Evolutionary conservation across 164 flowering plant species (phyloP), one percentile per base, ranked within the genome.

Genomic region (Annona squamosa): DNA sequence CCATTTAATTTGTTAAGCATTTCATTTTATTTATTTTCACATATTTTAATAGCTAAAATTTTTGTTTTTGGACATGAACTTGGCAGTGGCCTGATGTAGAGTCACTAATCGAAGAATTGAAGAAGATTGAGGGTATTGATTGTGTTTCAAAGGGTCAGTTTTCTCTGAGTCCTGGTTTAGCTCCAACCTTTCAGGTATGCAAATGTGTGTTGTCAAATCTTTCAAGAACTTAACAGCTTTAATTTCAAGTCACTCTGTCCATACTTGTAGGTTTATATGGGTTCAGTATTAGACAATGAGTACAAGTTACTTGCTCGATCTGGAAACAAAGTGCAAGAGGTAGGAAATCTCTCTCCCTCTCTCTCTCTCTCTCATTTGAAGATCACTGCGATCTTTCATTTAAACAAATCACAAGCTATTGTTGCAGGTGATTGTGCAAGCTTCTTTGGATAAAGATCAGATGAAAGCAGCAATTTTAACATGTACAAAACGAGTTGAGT

Each of bases 281-380:
- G 92, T 12, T 87, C 97, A 71, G 85, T 91, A 90, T 86, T 88
- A 74, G 92, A 90, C 72, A 88, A 88, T 74, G 91, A 91, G 56
- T 95, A 90, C 84, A 95, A 92, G 77, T 82, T 95, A 75, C 95
- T 95, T 72, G 99, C 99, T 79, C 94, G 99, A 79, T 81, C 92
- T 37, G 97, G 84, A 80, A 95, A 95, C 87, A 90, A 86, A 88
- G 98, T 89, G 70, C 98, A 95, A 76, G 99, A 95, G 96, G 98
- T 95, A 81, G 43, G 72, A 17, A 56, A 16, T 65, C 46, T 72
- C 67, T 63, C 65, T 43, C 42, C 65, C 16, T 69, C 18, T 45
- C 3, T 1, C 7, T 37, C 18, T 43, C 42, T 5, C 10, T 19
- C 43, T 4, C 37, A 16, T 62, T n/a, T 45, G 46, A 19, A 18